Percentiles rank a stretch among this genome's conserved stretches.
Evolutionary conservation across 2,329 filamentous ascomycete species (phyloP).

Genomic region (Venturia effusa): DNA sequence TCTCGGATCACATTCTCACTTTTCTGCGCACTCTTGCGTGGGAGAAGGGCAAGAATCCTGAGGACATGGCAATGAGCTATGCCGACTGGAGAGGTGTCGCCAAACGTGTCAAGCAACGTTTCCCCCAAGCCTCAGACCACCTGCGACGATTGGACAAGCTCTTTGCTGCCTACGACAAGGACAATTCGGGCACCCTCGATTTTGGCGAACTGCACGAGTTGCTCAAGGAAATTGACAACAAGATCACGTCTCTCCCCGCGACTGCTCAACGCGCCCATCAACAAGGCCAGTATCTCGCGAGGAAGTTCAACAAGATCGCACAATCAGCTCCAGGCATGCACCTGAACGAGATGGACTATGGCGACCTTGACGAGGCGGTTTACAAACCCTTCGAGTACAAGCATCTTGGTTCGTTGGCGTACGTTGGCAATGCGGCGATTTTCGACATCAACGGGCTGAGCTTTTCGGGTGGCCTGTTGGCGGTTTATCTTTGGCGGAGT

Average conservation of each 20-base stretch:
- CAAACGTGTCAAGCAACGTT: slow-evolving; percentile 70
- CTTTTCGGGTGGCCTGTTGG: slow-evolving; percentile 73
- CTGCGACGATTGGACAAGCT: slow-evolving; percentile 82
- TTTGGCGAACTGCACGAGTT: slow-evolving; percentile 86
- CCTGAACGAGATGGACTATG: slow-evolving; percentile 74
- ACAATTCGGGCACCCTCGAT: slow-evolving; percentile 85
- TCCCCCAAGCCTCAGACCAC: slow-evolving; percentile 82
- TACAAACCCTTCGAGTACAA: slow-evolving; percentile 93
- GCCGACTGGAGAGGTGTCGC: slow-evolving; percentile 81
- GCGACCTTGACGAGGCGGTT: slow-evolving; percentile 81
- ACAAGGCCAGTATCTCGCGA: slow-evolving; percentile 83
- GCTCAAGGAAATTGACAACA: slow-evolving; percentile 83
- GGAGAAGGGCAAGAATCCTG: slow-evolving; percentile 83
- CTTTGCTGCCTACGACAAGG: slow-evolving; percentile 85
- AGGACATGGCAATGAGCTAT: slow-evolving; percentile 79
- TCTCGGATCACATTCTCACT: slow-evolving; percentile 79
- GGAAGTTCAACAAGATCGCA: slow-evolving; percentile 88
- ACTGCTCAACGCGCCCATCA: slow-evolving; percentile 95
- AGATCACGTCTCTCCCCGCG: slow-evolving; percentile 86
- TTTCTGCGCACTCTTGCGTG: slow-evolving; percentile 85
- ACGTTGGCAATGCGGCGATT: slow-evolving; percentile 90
- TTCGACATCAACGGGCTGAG: slow-evolving; percentile 81
- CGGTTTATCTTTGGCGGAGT: slow-evolving; percentile 91
- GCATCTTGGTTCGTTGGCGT: slow-evolving; percentile 84
- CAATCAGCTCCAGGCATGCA: slow-evolving; percentile 62